These are phyloP conservation scores for Penicillium sclerotigenum DNA, from an alignment of 2,329 filamentous ascomycete genomes.

Conservation along the genomic window DNA sequence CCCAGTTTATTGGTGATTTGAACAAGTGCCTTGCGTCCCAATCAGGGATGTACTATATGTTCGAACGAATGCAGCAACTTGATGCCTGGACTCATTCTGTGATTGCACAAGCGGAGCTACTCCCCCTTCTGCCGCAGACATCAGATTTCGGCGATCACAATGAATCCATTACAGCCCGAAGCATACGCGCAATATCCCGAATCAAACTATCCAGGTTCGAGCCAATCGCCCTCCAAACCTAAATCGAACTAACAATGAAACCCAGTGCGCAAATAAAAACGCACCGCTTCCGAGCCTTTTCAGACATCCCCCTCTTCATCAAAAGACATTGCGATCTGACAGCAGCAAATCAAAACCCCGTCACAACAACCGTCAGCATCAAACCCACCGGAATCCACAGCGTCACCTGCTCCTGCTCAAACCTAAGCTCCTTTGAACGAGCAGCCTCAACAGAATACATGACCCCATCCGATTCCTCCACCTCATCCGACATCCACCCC, in stretches of 20 bases:
- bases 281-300: conserved; percentile 47
- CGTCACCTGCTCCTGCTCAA: conserved; percentile 34
- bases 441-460: conserved; percentile 32
- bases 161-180: conserved; percentile 39
- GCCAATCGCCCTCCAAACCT: not conserved
- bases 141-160: conserved; percentile 27
- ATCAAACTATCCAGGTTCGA: conserved; percentile 45
- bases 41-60: conserved; percentile 38
- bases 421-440: conserved; percentile 30
- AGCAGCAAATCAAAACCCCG: conserved; percentile 24
- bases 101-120: conserved; percentile 35
- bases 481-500: conserved; percentile 30
- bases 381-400: conserved; percentile 25
- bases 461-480: conserved; percentile 33
- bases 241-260: conserved; percentile 4
- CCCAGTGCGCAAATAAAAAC: conserved; percentile 46
- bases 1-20: conserved; percentile 42
- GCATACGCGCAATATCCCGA: conserved; percentile 41
- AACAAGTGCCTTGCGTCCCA: conserved; percentile 39
- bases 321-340: conserved; percentile 46
- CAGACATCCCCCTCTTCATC: conserved; percentile 46
- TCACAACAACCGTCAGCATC: conserved; percentile 11
- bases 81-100: conserved; percentile 41
- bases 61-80: conserved; percentile 43
- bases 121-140: conserved; percentile 24